A percentile compares a stretch with the other conserved stretches of the same genome.
phyloP scores from a whole-genome alignment of 768 basidiomycete species.

The Termitomyces sp. region DNA sequence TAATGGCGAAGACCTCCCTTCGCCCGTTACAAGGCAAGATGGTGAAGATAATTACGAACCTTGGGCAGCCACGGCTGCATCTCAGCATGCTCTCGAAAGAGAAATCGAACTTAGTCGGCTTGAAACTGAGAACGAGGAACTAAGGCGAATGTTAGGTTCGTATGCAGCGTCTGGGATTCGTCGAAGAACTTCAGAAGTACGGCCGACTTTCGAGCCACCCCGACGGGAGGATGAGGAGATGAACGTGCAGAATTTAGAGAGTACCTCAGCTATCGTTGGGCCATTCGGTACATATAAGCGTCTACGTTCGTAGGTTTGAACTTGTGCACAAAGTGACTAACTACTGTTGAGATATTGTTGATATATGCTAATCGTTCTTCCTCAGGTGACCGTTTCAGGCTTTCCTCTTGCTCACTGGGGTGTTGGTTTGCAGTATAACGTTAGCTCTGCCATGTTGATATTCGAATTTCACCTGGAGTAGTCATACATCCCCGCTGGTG shows the following conservation, averaged over 20 bases:
- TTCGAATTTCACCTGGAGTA: not conserved
- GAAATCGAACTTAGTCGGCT: constrained; percentile 88
- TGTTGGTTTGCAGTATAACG: not conserved
- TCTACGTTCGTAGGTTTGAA: constrained; percentile 19
- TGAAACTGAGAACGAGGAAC: constrained; percentile 80
- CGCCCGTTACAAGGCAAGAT: constrained; percentile 16
- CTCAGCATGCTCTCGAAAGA: constrained; percentile 82
- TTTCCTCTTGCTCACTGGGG: not conserved
- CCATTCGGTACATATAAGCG: constrained; percentile 42
- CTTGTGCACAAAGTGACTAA: not conserved
- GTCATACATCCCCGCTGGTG: not conserved
- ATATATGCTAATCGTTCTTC: not conserved
- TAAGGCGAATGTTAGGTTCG: constrained; percentile 67
- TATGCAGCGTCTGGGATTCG: constrained; percentile 22
- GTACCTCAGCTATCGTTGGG: constrained; percentile 23
- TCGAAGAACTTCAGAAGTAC: constrained; percentile 17
- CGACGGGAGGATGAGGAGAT: constrained; percentile 18
- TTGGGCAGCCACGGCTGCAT: constrained; percentile 30
- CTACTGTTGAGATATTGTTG: not conserved
- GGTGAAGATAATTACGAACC: constrained; percentile 36
- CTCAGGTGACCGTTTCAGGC: not conserved
- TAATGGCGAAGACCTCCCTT: constrained; percentile 55
- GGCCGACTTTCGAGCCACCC: constrained; percentile 17
- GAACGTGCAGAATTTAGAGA: constrained; percentile 16
- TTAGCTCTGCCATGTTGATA: not conserved